These are phyloP conservation scores for Nicotiana otophora DNA, from an alignment of 257 asterid species.

Conservation along the genomic window DNA sequence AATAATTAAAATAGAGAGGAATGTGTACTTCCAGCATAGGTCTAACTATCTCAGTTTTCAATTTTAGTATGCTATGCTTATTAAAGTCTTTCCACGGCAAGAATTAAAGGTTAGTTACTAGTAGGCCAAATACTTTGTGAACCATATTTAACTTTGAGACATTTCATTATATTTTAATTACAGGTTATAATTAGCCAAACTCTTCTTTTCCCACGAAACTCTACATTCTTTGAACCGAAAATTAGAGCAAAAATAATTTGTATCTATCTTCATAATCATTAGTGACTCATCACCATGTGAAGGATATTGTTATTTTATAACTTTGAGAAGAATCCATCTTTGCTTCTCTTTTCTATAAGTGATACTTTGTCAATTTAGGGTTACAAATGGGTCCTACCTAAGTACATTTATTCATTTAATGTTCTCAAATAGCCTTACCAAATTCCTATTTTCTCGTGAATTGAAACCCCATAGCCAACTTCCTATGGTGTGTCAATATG, in stretches of 20 bases:
- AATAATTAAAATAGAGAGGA: too few species aligned
- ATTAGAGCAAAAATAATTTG: background rate
- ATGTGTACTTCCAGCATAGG: too few species aligned
- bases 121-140: too few species aligned
- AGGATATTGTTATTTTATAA: background rate
- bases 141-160: too few species aligned
- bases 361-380: slow-evolving; percentile 17
- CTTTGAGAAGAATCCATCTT: background rate
- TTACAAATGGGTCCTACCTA: slow-evolving; percentile 15
- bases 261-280: slow-evolving; percentile 19
- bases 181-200: too few species aligned
- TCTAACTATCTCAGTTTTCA: too few species aligned
- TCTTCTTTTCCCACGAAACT: background rate
- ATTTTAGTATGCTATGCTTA: too few species aligned
- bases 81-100: too few species aligned
- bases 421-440: slow-evolving; percentile 3
- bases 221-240: background rate
- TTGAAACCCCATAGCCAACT: background rate
- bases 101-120: too few species aligned
- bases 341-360: background rate
- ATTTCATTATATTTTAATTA: too few species aligned
- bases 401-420: slow-evolving; percentile 7
- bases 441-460: slow-evolving; percentile 9
- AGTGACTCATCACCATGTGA: slow-evolving; percentile 28
- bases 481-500: too few species aligned